phyloP scores from a whole-genome alignment of 2,329 filamentous ascomycete genomes.

The Fusarium setosum region DNA sequence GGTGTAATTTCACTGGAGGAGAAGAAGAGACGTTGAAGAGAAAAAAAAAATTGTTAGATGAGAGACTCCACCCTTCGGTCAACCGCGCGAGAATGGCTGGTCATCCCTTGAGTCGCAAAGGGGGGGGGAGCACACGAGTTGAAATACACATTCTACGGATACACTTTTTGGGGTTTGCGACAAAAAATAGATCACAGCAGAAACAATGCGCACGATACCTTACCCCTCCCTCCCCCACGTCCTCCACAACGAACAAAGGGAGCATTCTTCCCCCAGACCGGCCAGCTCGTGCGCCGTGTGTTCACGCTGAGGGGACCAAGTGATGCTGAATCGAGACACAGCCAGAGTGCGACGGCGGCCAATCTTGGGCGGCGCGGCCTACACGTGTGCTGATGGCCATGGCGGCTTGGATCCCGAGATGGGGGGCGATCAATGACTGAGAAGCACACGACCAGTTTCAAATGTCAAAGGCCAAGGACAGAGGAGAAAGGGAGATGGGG shows the following conservation, averaged over 20 bases:
- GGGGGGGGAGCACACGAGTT: neutral
- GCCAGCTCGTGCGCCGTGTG: constrained; percentile 30
- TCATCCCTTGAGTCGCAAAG: neutral
- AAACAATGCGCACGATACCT: too few relatives aligned
- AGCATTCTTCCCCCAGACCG: neutral
- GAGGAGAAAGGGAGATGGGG: too few relatives aligned
- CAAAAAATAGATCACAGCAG: too few relatives aligned
- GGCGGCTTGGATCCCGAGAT: constrained; percentile 9
- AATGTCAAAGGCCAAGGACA: neutral
- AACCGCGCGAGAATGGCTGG: neutral
- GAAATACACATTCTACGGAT: too few relatives aligned
- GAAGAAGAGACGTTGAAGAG: neutral
- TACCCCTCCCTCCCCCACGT: neutral
- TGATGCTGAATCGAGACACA: constrained; percentile 14
- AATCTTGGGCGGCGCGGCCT: constrained; percentile 39
- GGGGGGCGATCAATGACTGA: neutral
- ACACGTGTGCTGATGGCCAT: constrained; percentile 39
- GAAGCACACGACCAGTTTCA: constrained; percentile 29
- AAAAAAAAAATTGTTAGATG: constrained; percentile 7
- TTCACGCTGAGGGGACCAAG: constrained; percentile 28
- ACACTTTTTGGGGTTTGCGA: neutral
- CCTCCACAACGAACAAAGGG: neutral
- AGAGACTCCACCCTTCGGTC: constrained; percentile 25
- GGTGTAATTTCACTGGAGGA: constrained; percentile 28
- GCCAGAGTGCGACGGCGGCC: constrained; percentile 14